Conservation (phyloP, 2,329 filamentous ascomycete genomes). For the Ophiosphaerella herpotricha region DNA sequence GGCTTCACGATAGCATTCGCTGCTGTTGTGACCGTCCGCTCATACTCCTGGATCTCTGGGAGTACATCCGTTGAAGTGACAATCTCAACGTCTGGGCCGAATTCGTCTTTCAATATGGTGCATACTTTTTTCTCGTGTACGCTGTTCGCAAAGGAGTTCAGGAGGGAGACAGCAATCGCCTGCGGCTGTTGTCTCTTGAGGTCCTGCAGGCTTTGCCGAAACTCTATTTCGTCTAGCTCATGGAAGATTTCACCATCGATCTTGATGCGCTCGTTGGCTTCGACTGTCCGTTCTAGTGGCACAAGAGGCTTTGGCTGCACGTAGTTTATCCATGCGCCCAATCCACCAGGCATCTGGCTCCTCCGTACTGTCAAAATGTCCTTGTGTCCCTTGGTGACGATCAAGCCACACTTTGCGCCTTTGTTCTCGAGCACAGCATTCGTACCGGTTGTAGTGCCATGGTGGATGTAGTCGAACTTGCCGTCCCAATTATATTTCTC, state of each 20-base stretch:
- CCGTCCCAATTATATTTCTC: constrained; percentile 49
- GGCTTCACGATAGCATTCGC: constrained; percentile 57
- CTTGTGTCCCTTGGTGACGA: constrained; percentile 57
- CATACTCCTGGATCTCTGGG: constrained; percentile 56
- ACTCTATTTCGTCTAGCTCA: constrained; percentile 46
- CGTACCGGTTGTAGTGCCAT: constrained; percentile 56
- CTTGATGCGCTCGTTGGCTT: constrained; percentile 52
- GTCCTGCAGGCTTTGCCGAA: constrained; percentile 46
- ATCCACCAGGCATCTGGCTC: constrained; percentile 57
- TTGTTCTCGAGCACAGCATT: constrained; percentile 58
- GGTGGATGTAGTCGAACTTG: constrained; percentile 56
- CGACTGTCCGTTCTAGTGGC: constrained; percentile 54
- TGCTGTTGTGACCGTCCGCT: constrained; percentile 55
- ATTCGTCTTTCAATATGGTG: constrained; percentile 48
- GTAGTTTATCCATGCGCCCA: constrained; percentile 57
- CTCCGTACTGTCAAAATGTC: constrained; percentile 54
- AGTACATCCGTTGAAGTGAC: constrained; percentile 54
- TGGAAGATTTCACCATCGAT: constrained; percentile 50
- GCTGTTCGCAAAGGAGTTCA: constrained; percentile 55
- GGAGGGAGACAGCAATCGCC: constrained; percentile 53
- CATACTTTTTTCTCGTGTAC: constrained; percentile 50
- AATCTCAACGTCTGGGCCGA: constrained; percentile 50
- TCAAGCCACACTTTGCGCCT: constrained; percentile 53
- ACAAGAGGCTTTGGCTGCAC: constrained; percentile 55
- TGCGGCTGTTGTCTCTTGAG: constrained; percentile 50